phyloP scores from a whole-genome alignment of 257 asterid species.

The Capsicum rhomboideum region DNA sequence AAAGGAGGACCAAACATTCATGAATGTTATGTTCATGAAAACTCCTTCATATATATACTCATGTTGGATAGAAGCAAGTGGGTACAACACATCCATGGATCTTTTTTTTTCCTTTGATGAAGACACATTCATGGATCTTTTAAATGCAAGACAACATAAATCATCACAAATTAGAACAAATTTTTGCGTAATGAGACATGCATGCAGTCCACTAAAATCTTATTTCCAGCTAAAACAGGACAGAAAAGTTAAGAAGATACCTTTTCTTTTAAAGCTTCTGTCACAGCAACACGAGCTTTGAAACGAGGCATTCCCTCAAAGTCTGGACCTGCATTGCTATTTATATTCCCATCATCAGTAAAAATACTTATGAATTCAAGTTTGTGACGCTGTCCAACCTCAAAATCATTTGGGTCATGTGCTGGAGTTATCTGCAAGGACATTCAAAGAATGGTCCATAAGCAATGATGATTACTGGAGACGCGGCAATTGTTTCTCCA shows the following conservation, averaged over 20 bases:
- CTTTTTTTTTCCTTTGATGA: background rate
- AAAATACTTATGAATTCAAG: constrained; percentile 78
- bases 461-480: constrained; percentile 3
- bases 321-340: constrained; percentile 70
- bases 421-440: constrained; percentile 90
- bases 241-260: constrained; percentile 14
- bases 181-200: background rate
- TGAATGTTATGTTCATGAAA: background rate
- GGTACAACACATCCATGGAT: background rate
- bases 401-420: constrained; percentile 98
- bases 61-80: background rate
- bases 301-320: constrained; percentile 84
- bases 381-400: constrained; percentile 86
- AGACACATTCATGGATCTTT: background rate
- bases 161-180: background rate
- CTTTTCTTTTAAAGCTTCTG: constrained; percentile 68
- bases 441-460: constrained; percentile 1
- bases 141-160: background rate
- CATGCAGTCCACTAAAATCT: background rate
- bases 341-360: constrained; percentile 92
- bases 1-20: background rate
- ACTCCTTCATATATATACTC: background rate
- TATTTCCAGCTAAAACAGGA: background rate
- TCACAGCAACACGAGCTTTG: constrained; percentile 75
- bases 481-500: background rate